These are phyloP conservation scores for Epithemia pelagica DNA, from an alignment of 108 stramenopile species.

Conservation along the genomic window DNA sequence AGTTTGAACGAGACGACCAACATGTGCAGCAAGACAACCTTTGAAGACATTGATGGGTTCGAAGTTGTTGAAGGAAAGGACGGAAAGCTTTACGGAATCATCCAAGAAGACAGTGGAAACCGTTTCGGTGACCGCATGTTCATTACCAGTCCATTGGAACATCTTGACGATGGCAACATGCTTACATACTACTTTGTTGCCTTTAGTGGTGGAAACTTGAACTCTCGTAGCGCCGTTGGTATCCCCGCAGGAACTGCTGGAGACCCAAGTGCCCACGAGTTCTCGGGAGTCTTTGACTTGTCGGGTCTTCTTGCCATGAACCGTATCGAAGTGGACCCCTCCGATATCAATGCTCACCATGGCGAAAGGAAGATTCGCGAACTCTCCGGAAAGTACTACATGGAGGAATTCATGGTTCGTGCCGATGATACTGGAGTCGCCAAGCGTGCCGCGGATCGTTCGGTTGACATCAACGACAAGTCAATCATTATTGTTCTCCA, in stretches of 20 bases:
- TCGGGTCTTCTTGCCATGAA: constrained; percentile 23
- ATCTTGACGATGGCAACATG: constrained; percentile 36
- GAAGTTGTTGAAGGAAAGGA: constrained; percentile 33
- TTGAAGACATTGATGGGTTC: constrained; percentile 60
- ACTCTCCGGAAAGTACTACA: constrained; percentile 5
- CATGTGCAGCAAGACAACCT: constrained; percentile 24
- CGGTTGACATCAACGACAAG: constrained; percentile 48
- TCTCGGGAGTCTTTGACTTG: constrained; percentile 51
- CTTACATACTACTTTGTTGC: constrained; percentile 60
- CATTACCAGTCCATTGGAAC: constrained; percentile 38
- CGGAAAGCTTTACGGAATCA: constrained; percentile 40
- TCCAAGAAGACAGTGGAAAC: constrained; percentile 61
- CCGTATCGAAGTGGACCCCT: background rate
- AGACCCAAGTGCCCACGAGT: constrained; percentile 39
- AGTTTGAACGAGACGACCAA: constrained; percentile 3
- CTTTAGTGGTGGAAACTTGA: constrained; percentile 40
- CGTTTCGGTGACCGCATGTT: constrained; percentile 48
- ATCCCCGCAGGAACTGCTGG: constrained; percentile 37
- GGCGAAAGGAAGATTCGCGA: constrained; percentile 11
- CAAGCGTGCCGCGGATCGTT: constrained; percentile 37
- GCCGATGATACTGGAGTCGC: constrained; percentile 26
- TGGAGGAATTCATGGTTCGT: constrained; percentile 10
- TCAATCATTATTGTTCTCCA: constrained; percentile 37
- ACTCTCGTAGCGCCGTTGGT: constrained; percentile 49
- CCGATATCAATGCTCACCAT: background rate